Percentiles rank a stretch among this genome's conserved stretches.
Conservation (phyloP, 306 rosid species). For the Medicago ruthenica region DNA sequence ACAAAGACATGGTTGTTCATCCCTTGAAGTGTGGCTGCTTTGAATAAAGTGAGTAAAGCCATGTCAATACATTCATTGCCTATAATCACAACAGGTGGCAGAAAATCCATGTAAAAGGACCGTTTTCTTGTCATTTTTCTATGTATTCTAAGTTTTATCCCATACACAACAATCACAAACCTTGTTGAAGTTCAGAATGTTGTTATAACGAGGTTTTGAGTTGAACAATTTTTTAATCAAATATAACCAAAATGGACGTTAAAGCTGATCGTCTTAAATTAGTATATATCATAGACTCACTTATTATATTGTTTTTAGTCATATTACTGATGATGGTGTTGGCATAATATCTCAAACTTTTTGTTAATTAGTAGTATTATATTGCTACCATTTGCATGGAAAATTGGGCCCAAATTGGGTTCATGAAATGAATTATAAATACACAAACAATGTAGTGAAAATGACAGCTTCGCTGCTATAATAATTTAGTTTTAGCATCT, state of each 20-base stretch:
- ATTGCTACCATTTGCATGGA: too few species aligned
- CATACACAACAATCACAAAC: neutral
- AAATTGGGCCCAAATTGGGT: neutral
- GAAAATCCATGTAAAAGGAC: slow-evolving; percentile 51
- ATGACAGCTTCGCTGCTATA: too few species aligned
- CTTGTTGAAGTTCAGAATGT: neutral
- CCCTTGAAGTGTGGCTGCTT: slow-evolving; percentile 77
- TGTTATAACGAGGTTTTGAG: neutral
- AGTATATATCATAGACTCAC: neutral
- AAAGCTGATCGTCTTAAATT: neutral
- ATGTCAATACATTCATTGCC: slow-evolving; percentile 68
- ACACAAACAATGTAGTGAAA: too few species aligned
- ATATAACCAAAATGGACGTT: neutral
- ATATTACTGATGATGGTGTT: too few species aligned
- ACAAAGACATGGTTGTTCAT: slow-evolving; percentile 87
- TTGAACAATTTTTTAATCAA: neutral
- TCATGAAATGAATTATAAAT: too few species aligned
- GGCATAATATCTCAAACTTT: too few species aligned
- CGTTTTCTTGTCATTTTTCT: slow-evolving; percentile 44
- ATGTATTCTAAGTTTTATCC: neutral
- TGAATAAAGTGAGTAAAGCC: slow-evolving; percentile 76
- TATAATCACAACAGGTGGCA: slow-evolving; percentile 69
- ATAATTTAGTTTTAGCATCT: too few species aligned
- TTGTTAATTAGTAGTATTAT: too few species aligned
- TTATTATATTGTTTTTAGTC: neutral